Conservation (phyloP, 2,329 filamentous ascomycete genomes). For the Penicillium hesseltinei region DNA sequence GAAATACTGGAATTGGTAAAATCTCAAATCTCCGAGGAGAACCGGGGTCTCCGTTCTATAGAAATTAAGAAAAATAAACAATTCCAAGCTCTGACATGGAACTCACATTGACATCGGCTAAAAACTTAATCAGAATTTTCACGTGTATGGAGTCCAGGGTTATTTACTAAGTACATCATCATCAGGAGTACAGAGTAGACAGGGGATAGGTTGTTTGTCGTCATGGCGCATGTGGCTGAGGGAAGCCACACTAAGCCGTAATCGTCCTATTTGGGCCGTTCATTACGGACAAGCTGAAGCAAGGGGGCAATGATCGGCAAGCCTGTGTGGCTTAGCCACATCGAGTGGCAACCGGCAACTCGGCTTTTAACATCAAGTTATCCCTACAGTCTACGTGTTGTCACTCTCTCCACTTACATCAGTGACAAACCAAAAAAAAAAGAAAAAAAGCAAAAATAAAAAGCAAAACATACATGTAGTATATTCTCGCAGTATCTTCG, state of each 20-base stretch:
- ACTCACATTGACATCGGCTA: slow-evolving; percentile 6
- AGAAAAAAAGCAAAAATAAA: neutral
- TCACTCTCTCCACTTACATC: neutral
- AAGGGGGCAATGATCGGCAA: slow-evolving; percentile 6
- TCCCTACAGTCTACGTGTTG: neutral
- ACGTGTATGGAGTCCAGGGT: neutral
- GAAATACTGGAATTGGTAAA: neutral
- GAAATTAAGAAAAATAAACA: neutral
- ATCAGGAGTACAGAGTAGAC: neutral
- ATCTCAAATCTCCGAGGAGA: neutral
- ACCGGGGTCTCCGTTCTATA: neutral
- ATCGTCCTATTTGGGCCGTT: neutral
- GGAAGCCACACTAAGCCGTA: neutral
- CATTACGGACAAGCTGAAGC: neutral
- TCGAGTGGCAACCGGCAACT: slow-evolving; percentile 1
- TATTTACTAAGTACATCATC: neutral
- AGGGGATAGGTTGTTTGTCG: neutral
- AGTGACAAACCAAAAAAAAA: neutral
- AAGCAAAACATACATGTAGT: neutral
- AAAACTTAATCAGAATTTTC: slow-evolving; percentile 13
- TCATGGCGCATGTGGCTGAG: slow-evolving; percentile 8
- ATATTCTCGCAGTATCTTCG: neutral
- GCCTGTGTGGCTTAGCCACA: neutral
- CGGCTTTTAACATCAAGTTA: neutral
- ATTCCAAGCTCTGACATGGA: neutral